Conservation (phyloP, 2,329 filamentous ascomycete genomes). For the Microdochium trichocladiopsis region DNA sequence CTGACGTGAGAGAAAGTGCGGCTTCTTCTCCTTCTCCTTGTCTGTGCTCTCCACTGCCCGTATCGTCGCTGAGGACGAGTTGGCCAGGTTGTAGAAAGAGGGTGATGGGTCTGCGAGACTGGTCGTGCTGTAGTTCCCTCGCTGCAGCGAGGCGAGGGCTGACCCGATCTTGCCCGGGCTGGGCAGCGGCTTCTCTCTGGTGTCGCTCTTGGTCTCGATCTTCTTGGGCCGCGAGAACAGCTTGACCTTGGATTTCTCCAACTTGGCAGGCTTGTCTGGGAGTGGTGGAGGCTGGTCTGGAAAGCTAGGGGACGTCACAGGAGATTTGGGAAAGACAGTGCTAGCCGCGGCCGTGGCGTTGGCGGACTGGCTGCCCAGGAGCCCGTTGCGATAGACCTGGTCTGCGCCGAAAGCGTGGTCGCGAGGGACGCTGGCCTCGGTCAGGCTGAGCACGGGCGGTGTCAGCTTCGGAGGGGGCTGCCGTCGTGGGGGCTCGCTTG, state of each 20-base stretch:
- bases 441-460: conserved; percentile 57
- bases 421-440: conserved; percentile 55
- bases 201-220: conserved; percentile 63
- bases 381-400: conserved; percentile 52
- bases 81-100: conserved; percentile 67
- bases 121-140: conserved; percentile 63
- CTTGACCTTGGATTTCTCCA: conserved; percentile 74
- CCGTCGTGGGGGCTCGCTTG: neutral
- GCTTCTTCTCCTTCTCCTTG: conserved; percentile 70
- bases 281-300: conserved; percentile 29
- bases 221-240: conserved; percentile 73
- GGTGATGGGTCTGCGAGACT: conserved; percentile 57
- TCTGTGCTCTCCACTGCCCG: conserved; percentile 53
- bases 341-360: conserved; percentile 68
- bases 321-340: conserved; percentile 63
- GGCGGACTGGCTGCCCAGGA: conserved; percentile 51
- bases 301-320: conserved; percentile 41
- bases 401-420: conserved; percentile 39
- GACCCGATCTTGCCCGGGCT: conserved; percentile 67
- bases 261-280: conserved; percentile 51
- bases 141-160: conserved; percentile 57
- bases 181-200: conserved; percentile 59
- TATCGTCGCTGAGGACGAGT: conserved; percentile 70
- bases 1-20: conserved; percentile 72
- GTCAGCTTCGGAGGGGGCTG: conserved; percentile 20